Conservation (phyloP, 2,329 filamentous ascomycete species). For the Cladophialophora exuberans region DNA sequence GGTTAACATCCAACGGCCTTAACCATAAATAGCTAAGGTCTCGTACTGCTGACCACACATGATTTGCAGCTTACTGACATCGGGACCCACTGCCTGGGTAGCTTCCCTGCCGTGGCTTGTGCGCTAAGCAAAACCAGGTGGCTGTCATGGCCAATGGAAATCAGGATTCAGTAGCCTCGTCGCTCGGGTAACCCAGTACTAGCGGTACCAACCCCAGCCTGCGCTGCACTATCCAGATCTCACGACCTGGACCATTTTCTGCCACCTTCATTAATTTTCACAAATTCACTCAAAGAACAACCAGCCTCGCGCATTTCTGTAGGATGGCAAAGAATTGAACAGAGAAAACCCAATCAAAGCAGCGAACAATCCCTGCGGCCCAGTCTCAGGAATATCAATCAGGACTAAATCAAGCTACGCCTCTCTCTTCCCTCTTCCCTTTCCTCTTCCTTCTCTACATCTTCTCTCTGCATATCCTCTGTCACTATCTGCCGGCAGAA, state of each 20-base stretch:
- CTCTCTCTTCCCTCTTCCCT: constrained; percentile 40
- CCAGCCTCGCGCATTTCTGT: constrained; percentile 34
- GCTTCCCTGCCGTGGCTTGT: too few relatives aligned
- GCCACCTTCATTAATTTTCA: constrained; percentile 21
- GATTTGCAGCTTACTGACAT: too few relatives aligned
- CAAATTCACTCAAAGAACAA: constrained; percentile 14
- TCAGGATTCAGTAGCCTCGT: too few relatives aligned
- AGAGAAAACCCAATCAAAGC: constrained; percentile 26
- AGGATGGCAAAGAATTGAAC: constrained; percentile 23
- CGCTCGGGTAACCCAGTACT: not conserved
- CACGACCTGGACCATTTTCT: constrained; percentile 15
- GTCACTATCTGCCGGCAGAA: constrained; percentile 8
- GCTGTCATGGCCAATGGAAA: too few relatives aligned
- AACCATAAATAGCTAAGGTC: too few relatives aligned
- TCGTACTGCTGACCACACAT: too few relatives aligned
- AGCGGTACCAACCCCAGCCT: constrained; percentile 1
- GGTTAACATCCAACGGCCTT: too few relatives aligned
- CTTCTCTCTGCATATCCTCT: constrained; percentile 11
- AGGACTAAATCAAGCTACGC: constrained; percentile 41
- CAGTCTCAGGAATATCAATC: constrained; percentile 26
- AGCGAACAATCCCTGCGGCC: constrained; percentile 9
- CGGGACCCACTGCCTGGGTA: too few relatives aligned
- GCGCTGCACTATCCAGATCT: too few relatives aligned
- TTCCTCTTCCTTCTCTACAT: constrained; percentile 34
- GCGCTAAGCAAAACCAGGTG: too few relatives aligned